Evolutionary conservation across 2,329 filamentous ascomycete genomes (phyloP), one percentile per base, ranked within the genome.

Genomic region (Alternaria sp.): DNA sequence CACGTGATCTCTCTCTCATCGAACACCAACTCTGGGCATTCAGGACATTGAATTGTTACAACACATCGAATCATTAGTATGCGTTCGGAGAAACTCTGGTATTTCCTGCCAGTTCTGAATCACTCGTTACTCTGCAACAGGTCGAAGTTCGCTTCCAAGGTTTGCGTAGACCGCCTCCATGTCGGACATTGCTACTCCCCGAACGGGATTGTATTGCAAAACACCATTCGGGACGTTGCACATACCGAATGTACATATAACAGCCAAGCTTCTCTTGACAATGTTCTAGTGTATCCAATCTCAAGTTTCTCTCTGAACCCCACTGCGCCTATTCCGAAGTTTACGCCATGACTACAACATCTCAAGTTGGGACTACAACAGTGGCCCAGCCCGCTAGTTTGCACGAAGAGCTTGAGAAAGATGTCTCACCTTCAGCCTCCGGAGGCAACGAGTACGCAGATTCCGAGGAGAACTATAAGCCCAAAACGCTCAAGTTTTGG

Each of bases 401-500:
- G 36, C 19, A 40, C n/a, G 28, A 51, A 23, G 8, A 23, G 4
- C 6, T 9, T 47, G 17, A 9, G 5, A 43, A 51, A 4, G 17
- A 28, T 13, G 8, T 15, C 19, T 9, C 28, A 6, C 2, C n/a
- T 19, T 19, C 47, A 36, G 9, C 21, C n/a, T 17, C 44, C 15
- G 8, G 3, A 8, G 19, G 28, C 3, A n/a, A 61, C 10, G 57
- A 67, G 21, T 51, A 66, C 30, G 57, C 60, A 50, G 66, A 71
- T 36, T 61, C 66, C 6, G 72, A 75, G 44, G 57, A 65, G 19
- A 72, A 72, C 21, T 75, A 66, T 57, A 67, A 73, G 21, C 71
- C 69, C 51, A 70, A 63, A n/a, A 75, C 76, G 1, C 56, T 65
- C 7, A 66, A 67, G n/a, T 68, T 73, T 55, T 64, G 68, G 62